A percentile compares a stretch with the other conserved stretches of the same genome.
phyloP scores from a whole-genome alignment of 2,329 filamentous ascomycete genomes.

The Colletotrichum navitas region DNA sequence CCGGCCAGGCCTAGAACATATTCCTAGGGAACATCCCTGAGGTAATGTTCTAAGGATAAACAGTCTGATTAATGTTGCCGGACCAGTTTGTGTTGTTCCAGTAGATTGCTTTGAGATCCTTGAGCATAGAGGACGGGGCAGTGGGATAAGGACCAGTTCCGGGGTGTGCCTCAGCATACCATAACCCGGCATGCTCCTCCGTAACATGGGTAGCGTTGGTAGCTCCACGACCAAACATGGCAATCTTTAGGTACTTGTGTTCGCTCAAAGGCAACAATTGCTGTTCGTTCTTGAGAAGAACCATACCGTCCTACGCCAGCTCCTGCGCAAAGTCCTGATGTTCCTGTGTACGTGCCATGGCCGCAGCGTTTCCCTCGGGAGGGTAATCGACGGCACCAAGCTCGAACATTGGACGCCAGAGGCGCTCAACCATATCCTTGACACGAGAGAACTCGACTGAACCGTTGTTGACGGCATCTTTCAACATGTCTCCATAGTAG shows the following conservation, averaged over 20 bases:
- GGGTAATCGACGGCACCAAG: constrained; percentile 19
- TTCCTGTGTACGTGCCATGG: neutral
- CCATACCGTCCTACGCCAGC: constrained; percentile 23
- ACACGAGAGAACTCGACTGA: constrained; percentile 62
- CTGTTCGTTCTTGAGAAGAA: constrained; percentile 69
- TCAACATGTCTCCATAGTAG: constrained; percentile 77
- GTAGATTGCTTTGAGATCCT: constrained; percentile 43
- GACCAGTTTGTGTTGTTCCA: constrained; percentile 44
- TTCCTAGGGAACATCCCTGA: neutral
- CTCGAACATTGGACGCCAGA: constrained; percentile 25
- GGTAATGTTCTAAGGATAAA: no score
- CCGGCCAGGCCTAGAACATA: constrained; percentile 16
- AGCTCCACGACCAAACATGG: constrained; percentile 64
- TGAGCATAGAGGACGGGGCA: constrained; percentile 2
- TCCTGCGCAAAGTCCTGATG: constrained; percentile 7
- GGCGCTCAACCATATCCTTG: constrained; percentile 7
- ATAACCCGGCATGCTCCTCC: constrained; percentile 42
- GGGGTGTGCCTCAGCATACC: constrained; percentile 20
- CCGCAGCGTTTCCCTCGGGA: constrained; percentile 37
- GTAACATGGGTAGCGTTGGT: constrained; percentile 57
- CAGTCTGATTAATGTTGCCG: neutral
- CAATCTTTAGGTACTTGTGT: constrained; percentile 43
- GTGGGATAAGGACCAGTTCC: constrained; percentile 19
- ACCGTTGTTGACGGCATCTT: constrained; percentile 78
- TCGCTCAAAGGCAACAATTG: constrained; percentile 62